phyloP scores from a whole-genome alignment of 257 asterid species.

The Buddleja alternifolia region DNA sequence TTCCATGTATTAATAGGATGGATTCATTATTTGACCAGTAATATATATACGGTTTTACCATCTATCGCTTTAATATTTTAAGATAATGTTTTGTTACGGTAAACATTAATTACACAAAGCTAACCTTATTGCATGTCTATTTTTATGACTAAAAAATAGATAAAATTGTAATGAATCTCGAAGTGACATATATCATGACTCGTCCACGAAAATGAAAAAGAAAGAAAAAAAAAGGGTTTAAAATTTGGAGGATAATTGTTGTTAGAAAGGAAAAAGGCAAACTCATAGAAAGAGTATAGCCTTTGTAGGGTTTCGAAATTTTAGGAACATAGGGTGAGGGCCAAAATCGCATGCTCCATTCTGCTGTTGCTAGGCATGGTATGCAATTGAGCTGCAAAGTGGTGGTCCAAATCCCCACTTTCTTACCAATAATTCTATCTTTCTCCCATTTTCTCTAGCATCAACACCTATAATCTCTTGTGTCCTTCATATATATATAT shows the following conservation, averaged over 20 bases:
- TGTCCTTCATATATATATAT: no score
- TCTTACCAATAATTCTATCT: slow-evolving; percentile 5
- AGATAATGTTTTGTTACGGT: no score
- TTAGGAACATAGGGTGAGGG: slow-evolving; percentile 31
- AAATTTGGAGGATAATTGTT: not conserved
- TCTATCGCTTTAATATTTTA: no score
- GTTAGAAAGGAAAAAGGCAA: slow-evolving; percentile 25
- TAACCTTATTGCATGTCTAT: no score
- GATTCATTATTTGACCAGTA: no score
- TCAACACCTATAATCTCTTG: no score
- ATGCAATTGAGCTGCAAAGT: slow-evolving; percentile 12
- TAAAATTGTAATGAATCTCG: not conserved
- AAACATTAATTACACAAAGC: no score
- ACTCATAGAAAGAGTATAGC: slow-evolving; percentile 34
- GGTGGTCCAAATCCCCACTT: slow-evolving; percentile 42
- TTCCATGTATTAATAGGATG: no score
- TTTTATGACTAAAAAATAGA: no score
- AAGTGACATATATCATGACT: no score
- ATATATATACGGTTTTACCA: no score
- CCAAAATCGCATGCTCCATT: slow-evolving; percentile 41
- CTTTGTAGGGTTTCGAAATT: slow-evolving; percentile 34
- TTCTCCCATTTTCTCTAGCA: not conserved
- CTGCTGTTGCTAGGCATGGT: slow-evolving; percentile 23
- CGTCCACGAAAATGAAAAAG: no score
- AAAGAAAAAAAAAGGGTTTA: not conserved